phyloP scores from a whole-genome alignment of 108 stramenopile species.

The Ochromonas danica region DNA sequence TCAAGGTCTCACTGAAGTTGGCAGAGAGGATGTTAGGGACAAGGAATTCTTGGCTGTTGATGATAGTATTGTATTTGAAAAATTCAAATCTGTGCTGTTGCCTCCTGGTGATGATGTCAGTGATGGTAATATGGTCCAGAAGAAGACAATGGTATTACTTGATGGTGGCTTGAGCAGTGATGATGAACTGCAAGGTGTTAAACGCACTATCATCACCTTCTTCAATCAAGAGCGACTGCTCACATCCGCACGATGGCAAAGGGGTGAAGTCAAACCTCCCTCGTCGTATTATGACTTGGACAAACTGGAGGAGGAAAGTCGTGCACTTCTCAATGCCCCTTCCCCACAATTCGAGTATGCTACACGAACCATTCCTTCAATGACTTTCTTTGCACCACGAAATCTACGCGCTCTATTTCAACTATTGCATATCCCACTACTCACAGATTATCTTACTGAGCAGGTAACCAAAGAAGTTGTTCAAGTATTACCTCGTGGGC shows the following conservation, averaged over 20 bases:
- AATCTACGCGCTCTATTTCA: conserved; percentile 2
- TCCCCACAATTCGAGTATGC: conserved; percentile 18
- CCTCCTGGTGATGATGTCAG: conserved; percentile 13
- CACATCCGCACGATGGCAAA: conserved; percentile 2
- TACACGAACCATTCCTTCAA: conserved; percentile 8
- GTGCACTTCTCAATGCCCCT: conserved; percentile 13
- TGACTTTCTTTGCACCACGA: conserved; percentile 27
- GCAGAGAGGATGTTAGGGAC: conserved; percentile 13
- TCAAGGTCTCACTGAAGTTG: conserved; percentile 6
- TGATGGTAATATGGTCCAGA: conserved; percentile 14
- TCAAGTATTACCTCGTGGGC: conserved; percentile 14
- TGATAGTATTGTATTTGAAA: conserved; percentile 22
- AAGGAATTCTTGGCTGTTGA: conserved; percentile 17
- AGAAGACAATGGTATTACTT: conserved; percentile 17
- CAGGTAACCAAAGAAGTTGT: conserved; percentile 4
- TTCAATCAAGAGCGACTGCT: conserved; percentile 11
- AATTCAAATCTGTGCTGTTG: conserved; percentile 3
- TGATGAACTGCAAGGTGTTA: conserved; percentile 3
- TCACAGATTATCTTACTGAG: neutral
- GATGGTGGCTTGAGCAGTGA: conserved; percentile 13
- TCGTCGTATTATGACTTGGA: conserved; percentile 2
- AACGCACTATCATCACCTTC: neutral
- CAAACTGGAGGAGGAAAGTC: neutral
- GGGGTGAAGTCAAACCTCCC: conserved; percentile 8
- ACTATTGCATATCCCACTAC: conserved; percentile 4